Base-by-base conservation (phyloP, 345 rosid species). In the Tarenaya hassleriana region DNA sequence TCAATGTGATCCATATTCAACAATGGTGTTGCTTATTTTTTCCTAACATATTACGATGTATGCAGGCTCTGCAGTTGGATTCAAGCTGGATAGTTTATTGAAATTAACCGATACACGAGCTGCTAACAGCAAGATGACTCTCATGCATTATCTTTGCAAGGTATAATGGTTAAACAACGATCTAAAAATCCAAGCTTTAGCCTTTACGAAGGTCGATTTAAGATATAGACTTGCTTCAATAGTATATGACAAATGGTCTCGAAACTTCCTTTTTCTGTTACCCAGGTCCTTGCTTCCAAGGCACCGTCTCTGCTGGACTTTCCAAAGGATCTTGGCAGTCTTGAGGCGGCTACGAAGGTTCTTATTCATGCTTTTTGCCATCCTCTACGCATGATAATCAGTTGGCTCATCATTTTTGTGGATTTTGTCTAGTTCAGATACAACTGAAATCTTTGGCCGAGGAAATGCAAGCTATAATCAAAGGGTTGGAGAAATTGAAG, bases 81-180 rank as follows among this genome's bases (percentile, higher is more conserved):
- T 94, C 74, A 94, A 94, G 81, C 64, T 94, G 77, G 99, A 94
- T 69, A 88, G 99, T 76, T 84, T 94, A 62, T 70, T 80, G 55
- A 94, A 94, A 83, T 85, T 94, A 47, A 67, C 81, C 6, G 99
- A 94, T 68, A 88, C 91, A 17, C 95, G 99, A 21, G 95, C 97
- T 61, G 64, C 85, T 42, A 88, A 80, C 60, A 88, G 73, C 77
- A 94, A 83, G 79, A 88, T 86, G 94, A 94, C 99, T 32, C 94
- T 88, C 34, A 85, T 94, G 99, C 94, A 94, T 75, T 94, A 81
- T 72, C 84, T 94, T 58, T 94, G 99, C 75, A 94, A 82, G 95
- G 99, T 94, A 69, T 59, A 46, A 6, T 53, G 29, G 20, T 17
- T 38, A 43, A 35, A 46, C 34, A 32, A 34, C 37, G 33, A 39